Percentiles rank a stretch among this genome's conserved stretches.
Conservation (phyloP, 352 stramenopile genomes). For the Phytophthora megakarya region DNA sequence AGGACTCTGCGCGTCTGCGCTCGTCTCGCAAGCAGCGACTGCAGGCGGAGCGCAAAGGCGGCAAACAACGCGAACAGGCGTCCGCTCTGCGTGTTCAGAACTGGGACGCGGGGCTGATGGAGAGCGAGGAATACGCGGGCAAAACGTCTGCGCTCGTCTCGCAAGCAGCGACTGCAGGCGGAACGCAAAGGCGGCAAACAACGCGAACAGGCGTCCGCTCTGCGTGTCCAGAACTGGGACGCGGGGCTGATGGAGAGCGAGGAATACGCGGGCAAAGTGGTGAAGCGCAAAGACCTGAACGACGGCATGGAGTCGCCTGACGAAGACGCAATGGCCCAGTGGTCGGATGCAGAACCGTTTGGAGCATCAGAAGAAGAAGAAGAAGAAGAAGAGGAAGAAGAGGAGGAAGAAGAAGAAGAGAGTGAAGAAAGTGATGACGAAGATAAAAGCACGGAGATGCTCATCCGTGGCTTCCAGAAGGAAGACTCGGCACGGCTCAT, state of each 20-base stretch:
- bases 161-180: slow-evolving; percentile 63
- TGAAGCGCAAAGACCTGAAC: slow-evolving; percentile 67
- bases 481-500: slow-evolving; percentile 79
- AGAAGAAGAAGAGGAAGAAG: slow-evolving; percentile 40
- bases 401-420: slow-evolving; percentile 38
- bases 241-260: slow-evolving; percentile 49
- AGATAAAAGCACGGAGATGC: slow-evolving; percentile 67
- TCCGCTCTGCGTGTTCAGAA: slow-evolving; percentile 80
- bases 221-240: slow-evolving; percentile 85
- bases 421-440: slow-evolving; percentile 49
- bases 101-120: slow-evolving; percentile 60
- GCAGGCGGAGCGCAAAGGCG: slow-evolving; percentile 30
- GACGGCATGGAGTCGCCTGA: slow-evolving; percentile 60
- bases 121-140: slow-evolving; percentile 69
- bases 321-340: slow-evolving; percentile 75
- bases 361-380: slow-evolving; percentile 65
- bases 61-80: slow-evolving; percentile 48
- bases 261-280: slow-evolving; percentile 79
- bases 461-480: slow-evolving; percentile 82
- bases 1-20: slow-evolving; percentile 43
- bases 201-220: slow-evolving; percentile 56
- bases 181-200: slow-evolving; percentile 31
- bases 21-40: slow-evolving; percentile 67
- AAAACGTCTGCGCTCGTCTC: slow-evolving; percentile 49
- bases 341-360: slow-evolving; percentile 86